phyloP scores from a whole-genome alignment of 768 basidiomycete species.

The Boletus eberwhitei region DNA sequence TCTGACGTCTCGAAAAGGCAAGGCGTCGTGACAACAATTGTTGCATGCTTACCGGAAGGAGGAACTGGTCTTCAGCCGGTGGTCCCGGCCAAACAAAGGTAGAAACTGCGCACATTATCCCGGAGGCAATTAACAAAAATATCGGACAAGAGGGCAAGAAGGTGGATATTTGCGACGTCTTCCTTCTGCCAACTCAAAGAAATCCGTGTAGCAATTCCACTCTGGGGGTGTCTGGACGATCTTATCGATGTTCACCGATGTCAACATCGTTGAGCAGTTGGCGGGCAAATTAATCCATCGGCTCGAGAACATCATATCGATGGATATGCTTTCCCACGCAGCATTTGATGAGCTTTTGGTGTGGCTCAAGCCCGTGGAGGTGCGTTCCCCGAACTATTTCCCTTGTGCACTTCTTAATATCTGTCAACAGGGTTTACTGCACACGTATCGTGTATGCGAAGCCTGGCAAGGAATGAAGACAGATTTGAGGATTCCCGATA shows the following conservation, averaged over 20 bases:
- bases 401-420: not conserved
- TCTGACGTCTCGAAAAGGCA: not conserved
- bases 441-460: not conserved
- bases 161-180: not conserved
- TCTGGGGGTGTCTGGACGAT: not conserved
- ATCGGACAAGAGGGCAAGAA: not conserved
- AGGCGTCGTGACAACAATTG: not conserved
- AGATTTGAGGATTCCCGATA: not conserved
- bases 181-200: no score
- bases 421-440: not conserved
- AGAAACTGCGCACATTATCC: constrained; percentile 1
- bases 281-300: not conserved
- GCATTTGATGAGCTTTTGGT: not conserved
- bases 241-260: not conserved
- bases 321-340: not conserved
- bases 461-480: not conserved
- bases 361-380: constrained; percentile 7
- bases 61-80: not conserved
- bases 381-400: not conserved
- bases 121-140: not conserved
- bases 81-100: not conserved
- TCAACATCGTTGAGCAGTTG: not conserved
- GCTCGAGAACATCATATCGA: not conserved
- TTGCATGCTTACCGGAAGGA: not conserved
- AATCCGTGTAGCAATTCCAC: no score